Conservation (phyloP, 768 basidiomycete genomes). For the Trametes cinnabarina region DNA sequence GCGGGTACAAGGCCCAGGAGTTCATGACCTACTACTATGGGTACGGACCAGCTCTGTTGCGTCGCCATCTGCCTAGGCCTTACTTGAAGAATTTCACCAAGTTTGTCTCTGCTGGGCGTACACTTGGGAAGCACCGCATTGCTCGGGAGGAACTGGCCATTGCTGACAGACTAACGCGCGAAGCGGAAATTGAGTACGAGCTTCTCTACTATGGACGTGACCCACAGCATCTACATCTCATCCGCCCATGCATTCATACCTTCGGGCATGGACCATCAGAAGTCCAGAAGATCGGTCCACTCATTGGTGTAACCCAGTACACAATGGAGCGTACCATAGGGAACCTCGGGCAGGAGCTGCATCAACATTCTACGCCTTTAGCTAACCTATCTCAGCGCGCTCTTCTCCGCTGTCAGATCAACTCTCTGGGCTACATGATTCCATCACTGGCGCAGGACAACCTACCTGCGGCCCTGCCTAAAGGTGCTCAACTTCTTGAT, state of each 20-base stretch:
- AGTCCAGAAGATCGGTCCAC: slow-evolving; percentile 19
- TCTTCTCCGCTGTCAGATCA: neutral
- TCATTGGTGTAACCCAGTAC: slow-evolving; percentile 16
- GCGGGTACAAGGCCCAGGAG: slow-evolving; percentile 33
- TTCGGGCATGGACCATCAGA: slow-evolving; percentile 31
- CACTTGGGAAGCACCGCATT: slow-evolving; percentile 22
- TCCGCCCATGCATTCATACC: slow-evolving; percentile 31
- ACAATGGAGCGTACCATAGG: slow-evolving; percentile 27
- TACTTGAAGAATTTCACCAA: slow-evolving; percentile 31
- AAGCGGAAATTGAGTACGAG: slow-evolving; percentile 37
- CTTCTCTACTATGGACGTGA: slow-evolving; percentile 32
- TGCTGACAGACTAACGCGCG: slow-evolving; percentile 25
- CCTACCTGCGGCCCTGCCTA: neutral
- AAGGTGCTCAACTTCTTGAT: neutral
- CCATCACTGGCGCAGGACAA: neutral
- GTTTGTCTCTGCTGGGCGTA: slow-evolving; percentile 23
- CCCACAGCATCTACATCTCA: slow-evolving; percentile 32
- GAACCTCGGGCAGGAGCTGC: slow-evolving; percentile 25
- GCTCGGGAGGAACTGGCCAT: slow-evolving; percentile 10
- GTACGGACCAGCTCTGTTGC: slow-evolving; percentile 21
- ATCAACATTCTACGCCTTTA: slow-evolving; percentile 24
- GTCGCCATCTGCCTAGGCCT: slow-evolving; percentile 5
- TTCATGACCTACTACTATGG: slow-evolving; percentile 24
- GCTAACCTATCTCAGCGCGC: slow-evolving; percentile 20
- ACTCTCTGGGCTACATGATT: neutral